Conservation (phyloP, 2,329 filamentous ascomycete species). For the Simplicillium aogashimaense region DNA sequence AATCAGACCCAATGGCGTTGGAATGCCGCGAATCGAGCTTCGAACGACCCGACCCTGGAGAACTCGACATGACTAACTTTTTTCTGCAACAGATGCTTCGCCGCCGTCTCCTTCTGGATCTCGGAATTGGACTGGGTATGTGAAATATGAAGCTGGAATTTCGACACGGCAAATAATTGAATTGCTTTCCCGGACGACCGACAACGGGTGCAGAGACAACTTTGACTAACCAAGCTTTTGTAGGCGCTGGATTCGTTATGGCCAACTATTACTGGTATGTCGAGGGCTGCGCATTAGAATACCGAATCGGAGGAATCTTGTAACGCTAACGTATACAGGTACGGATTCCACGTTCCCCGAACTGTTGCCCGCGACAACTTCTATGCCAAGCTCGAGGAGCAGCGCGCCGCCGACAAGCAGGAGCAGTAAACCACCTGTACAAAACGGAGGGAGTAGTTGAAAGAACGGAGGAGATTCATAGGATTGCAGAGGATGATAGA, state of each 20-base stretch:
- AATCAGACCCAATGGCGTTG: slow-evolving; percentile 19
- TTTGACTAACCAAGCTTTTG: slow-evolving; percentile 23
- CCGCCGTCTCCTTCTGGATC: slow-evolving; percentile 46
- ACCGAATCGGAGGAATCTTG: not conserved
- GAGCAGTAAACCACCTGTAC: not conserved
- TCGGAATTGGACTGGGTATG: slow-evolving; percentile 46
- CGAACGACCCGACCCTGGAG: slow-evolving; percentile 1
- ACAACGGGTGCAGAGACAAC: not conserved
- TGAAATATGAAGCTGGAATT: slow-evolving; percentile 7
- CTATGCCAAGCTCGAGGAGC: slow-evolving; percentile 48
- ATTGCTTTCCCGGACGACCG: not conserved
- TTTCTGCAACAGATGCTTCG: slow-evolving; percentile 42
- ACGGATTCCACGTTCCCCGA: slow-evolving; percentile 53
- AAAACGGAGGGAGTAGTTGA: not conserved
- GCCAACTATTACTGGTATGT: slow-evolving; percentile 48
- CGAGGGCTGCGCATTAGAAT: slow-evolving; percentile 5
- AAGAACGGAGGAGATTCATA: not conserved
- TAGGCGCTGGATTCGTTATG: slow-evolving; percentile 44
- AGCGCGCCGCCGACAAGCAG: slow-evolving; percentile 34
- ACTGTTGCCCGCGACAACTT: slow-evolving; percentile 46
- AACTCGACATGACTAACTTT: slow-evolving; percentile 19
- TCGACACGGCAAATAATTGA: not conserved
- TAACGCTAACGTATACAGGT: slow-evolving; percentile 27
- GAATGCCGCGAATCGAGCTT: not conserved
- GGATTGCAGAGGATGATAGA: no score